These are phyloP conservation scores for Selenicereus undatus DNA, from an alignment of 148 eudicot genomes.

Conservation along the genomic window DNA sequence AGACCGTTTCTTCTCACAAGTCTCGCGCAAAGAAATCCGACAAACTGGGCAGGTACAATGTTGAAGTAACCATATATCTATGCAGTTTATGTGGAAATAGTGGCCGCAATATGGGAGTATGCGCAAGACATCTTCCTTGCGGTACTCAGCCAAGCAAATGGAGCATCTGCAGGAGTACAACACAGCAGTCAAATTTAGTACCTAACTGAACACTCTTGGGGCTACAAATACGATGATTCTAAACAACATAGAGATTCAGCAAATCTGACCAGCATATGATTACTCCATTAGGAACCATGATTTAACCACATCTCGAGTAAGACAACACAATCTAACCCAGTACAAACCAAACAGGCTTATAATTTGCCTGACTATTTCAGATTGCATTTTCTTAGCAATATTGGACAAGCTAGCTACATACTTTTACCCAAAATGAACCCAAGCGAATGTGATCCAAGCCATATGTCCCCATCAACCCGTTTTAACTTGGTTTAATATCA, in stretches of 20 bases:
- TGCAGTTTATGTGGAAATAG: slow-evolving; percentile 68
- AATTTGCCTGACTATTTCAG: background rate
- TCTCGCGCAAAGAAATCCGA: slow-evolving; percentile 69
- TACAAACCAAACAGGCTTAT: background rate
- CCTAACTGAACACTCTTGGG: background rate
- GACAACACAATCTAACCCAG: background rate
- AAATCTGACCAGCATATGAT: background rate
- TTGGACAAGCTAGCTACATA: no score
- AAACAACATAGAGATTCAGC: background rate
- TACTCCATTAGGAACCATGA: background rate
- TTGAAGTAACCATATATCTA: slow-evolving; percentile 84
- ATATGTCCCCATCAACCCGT: background rate
- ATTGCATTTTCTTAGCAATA: background rate
- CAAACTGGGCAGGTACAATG: slow-evolving; percentile 93
- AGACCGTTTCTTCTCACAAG: slow-evolving; percentile 55
- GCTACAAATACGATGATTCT: background rate
- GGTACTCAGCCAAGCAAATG: slow-evolving; percentile 77
- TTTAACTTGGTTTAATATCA: background rate
- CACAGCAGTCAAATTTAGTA: background rate
- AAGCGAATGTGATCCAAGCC: background rate
- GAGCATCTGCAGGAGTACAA: slow-evolving; percentile 49
- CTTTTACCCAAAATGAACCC: background rate
- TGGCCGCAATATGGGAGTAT: slow-evolving; percentile 79
- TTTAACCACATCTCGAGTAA: background rate
- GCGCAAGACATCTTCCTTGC: slow-evolving; percentile 60